Evolutionary conservation across 2,329 filamentous ascomycete species (phyloP), one percentile per base, ranked within the genome.

Genomic region (Podosphaera aphanis): DNA sequence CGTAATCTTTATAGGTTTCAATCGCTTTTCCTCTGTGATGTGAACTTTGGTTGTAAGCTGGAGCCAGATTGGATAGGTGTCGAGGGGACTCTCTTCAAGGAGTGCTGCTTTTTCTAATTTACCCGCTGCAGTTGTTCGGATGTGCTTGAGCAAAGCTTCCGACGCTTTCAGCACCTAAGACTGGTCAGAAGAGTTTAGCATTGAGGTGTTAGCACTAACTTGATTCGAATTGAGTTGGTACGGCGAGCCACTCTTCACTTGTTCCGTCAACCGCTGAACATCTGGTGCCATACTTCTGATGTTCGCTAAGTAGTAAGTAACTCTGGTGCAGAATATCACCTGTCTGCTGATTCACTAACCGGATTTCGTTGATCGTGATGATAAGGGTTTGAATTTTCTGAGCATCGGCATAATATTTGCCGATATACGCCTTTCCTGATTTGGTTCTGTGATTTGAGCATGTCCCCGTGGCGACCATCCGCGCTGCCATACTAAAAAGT

Each of bases 1-100:
- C 53, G 68, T 56, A 56, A 94, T 83, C 64, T 88, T 92, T 61
- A 73, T 72, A 23, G 86, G 85, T 68, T 92, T 88, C 53, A 93
- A 69, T 46, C 76, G 73, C 60, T 74, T 75, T 62, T 82, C 79
- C 64, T 92, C 81, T 59, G 64, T 60, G 46, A 78, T 72, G 62
- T 78, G 73, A 53, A 69, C 69, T 65, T 79, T 79, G 50, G 74
- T 78, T 44, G 72, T 75, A 51, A 79, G 60, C 31, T 66, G 74
- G 39, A 79, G 64, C 70, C 71, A 77, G 57, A 79, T 62, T 42
- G 73, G 73, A 27, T 67, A 66, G 36, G 64, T 64, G 16, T 63
- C 62, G 44, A 31, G 20, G 16, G 31, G 40, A 39, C 39, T 25
- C 11, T 46, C 44, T 11, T 46, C 44, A 29, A 46, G 23, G 11